Evolutionary conservation across 2,329 filamentous ascomycete genomes (phyloP).

Genomic region (Pseudogymnoascus sp.): DNA sequence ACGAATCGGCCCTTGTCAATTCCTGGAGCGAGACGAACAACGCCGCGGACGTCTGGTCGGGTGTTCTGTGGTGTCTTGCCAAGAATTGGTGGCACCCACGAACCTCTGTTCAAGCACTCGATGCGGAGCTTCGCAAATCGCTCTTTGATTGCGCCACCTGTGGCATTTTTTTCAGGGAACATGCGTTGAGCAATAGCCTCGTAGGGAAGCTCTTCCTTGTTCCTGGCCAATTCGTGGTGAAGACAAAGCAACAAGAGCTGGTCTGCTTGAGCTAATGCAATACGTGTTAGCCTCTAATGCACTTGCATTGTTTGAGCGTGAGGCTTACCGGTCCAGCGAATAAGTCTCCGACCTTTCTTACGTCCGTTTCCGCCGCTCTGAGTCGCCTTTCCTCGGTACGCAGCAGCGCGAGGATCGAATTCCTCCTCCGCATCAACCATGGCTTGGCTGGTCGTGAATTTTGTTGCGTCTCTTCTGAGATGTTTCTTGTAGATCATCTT

Average conservation of each 20-base stretch:
- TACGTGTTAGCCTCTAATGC: background rate
- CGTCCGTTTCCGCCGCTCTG: slow-evolving; percentile 10
- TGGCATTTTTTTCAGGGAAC: slow-evolving; percentile 30
- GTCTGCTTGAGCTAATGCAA: background rate
- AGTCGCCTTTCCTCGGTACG: background rate
- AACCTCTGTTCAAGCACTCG: slow-evolving; percentile 32
- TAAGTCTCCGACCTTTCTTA: slow-evolving; percentile 9
- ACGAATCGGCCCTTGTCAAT: slow-evolving; percentile 4
- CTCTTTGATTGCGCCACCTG: slow-evolving; percentile 32
- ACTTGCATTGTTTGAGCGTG: background rate
- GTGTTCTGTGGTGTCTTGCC: slow-evolving; percentile 22
- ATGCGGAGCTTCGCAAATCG: slow-evolving; percentile 30
- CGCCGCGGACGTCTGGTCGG: slow-evolving; percentile 20
- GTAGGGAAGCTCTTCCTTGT: slow-evolving; percentile 32
- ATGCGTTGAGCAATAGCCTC: slow-evolving; percentile 33
- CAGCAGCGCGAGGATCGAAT: slow-evolving; percentile 10
- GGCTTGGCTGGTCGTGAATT: slow-evolving; percentile 12
- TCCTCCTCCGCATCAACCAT: slow-evolving; percentile 15
- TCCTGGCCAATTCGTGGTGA: slow-evolving; percentile 16
- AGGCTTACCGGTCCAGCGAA: slow-evolving; percentile 11
- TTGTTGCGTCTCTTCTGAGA: background rate
- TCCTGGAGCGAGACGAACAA: slow-evolving; percentile 4
- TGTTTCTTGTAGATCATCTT: slow-evolving; percentile 8
- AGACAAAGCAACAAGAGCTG: slow-evolving; percentile 10
- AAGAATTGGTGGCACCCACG: slow-evolving; percentile 32